Base-by-base conservation (phyloP, 352 stramenopile species). In the Phytophthora niederhauseri region DNA sequence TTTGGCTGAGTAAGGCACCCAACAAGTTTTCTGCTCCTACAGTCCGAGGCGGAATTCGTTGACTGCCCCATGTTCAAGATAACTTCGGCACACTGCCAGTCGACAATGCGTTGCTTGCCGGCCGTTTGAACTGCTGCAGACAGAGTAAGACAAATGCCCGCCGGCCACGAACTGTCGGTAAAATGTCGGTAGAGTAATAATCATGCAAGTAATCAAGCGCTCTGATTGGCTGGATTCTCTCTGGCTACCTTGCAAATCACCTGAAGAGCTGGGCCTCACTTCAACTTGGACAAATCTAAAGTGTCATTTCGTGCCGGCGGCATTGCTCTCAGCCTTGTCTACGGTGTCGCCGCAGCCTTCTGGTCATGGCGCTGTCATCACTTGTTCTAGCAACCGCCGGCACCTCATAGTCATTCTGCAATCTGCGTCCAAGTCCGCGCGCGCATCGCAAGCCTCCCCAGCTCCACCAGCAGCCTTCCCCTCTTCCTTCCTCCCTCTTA, bases 391-490 rank as follows among this genome's bases (percentile, higher is more conserved):
- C 28, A 31, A 48, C 41, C 41, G 15, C 41, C 22, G 36, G 14
- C 36, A 61, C 12, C 52, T 17, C 28, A 57, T 7, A 31, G 28
- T 68, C 67, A 74, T 74, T 74, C 55, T 55, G 50, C 67, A 12
- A 74, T 67, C 60, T 66, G 61, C 56, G 20, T 61, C 49, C 55
- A 55, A 63, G 41, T 49, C 46, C 66, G 19, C 61, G 69, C 45
- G 3, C 22, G 22, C 22, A 51, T 59, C 41, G 34, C 54, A 52
- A 53, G 22, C 53, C 14, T 34, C 31, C 6, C 8, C n/a, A 7
- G 48, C 12, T 9, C 34, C 19, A 15, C 6, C 22, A 57, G 57
- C 20, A 26, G 22, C 22, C 22, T 26, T 26, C 3, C 12, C 46
- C 3, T 12, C 34, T 22, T 17, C 6, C 30, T 30, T 17, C 46